Base-by-base conservation (phyloP, 2,329 filamentous ascomycete genomes). In the Akanthomyces muscarius region DNA sequence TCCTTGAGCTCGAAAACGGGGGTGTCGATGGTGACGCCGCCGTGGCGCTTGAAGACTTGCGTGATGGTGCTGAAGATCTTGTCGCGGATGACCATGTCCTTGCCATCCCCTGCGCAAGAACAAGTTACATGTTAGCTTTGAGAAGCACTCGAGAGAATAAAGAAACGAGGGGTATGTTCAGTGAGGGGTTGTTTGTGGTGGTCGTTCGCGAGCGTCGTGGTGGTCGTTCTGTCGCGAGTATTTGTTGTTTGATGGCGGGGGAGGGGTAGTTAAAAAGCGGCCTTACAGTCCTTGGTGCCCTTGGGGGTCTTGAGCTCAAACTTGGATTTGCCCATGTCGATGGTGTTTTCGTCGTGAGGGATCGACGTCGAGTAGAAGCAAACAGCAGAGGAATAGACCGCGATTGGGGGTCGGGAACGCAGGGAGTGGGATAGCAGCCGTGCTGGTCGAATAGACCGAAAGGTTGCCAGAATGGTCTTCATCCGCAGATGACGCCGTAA, bases 271-370 rank as follows among this genome's bases (percentile, higher is more conserved):
- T 10, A 18, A 44, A 45, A 38, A 47, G 54, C 23, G 57, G 25
- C 21, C 71, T 71, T 64, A 87, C 87, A 96, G 75, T 96, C 92
- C 74, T 91, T 90, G 68, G 92, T 96, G 69, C 92, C 92, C 83
- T 96, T 96, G 66, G 92, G 91, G 72, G 89, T 91, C 82, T 96
- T 96, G 74, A 96, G 83, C 76, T 87, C 86, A 76, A 89, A 88
- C 67, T 81, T 82, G 64, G 73, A 73, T 68, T 81, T 80, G 44
- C 76, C 71, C 75, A 77, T 78, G 45, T 64, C 63, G 51, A 56
- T 59, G 51, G 63, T 61, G 30, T 64, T 56, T 57, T 58, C 38
- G 59, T 61, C 47, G 48, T 50, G 36, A 50, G 30, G 55, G 14
- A 53, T 45, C 28, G 41, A 51, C 23, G 45, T 50, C 23, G 61